Evolutionary conservation across 192 early-diverging fungal species (phyloP).

Genomic region (Coemansia sp.): DNA sequence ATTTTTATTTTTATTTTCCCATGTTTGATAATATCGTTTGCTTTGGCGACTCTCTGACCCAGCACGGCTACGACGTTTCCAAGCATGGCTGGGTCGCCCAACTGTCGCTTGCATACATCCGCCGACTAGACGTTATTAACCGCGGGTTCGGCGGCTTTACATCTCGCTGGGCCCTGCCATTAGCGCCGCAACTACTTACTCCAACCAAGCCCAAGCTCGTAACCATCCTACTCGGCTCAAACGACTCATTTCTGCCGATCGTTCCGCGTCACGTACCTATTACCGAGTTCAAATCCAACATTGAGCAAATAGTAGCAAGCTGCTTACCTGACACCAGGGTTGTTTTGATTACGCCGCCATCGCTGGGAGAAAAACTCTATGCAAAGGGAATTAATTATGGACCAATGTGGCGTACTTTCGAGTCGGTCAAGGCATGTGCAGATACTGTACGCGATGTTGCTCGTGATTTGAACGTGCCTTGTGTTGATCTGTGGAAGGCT

Average conservation of each 20-base stretch:
- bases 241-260: slow-evolving; percentile 30
- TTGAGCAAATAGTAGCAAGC: slow-evolving; percentile 7
- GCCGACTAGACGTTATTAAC: slow-evolving; percentile 38
- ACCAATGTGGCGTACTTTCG: background rate
- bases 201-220: slow-evolving; percentile 11
- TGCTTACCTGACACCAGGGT: slow-evolving; percentile 16
- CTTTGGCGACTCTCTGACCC: slow-evolving; percentile 48
- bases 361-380: slow-evolving; percentile 21
- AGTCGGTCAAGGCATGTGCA: slow-evolving; percentile 12
- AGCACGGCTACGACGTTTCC: slow-evolving; percentile 43
- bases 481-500: slow-evolving; percentile 44
- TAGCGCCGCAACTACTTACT: slow-evolving; percentile 22
- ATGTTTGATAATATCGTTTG: no score
- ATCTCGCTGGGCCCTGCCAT: slow-evolving; percentile 11
- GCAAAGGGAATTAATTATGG: background rate
- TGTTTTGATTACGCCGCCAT: slow-evolving; percentile 40
- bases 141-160: slow-evolving; percentile 46
- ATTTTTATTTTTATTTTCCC: background rate
- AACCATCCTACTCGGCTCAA: slow-evolving; percentile 35
- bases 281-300: slow-evolving; percentile 25
- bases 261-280: slow-evolving; percentile 36
- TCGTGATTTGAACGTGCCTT: slow-evolving; percentile 5
- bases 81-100: slow-evolving; percentile 47
- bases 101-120: slow-evolving; percentile 24
- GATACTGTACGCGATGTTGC: slow-evolving; percentile 16